These are phyloP conservation scores for Parafenestella ontariensis DNA, from an alignment of 2,329 filamentous ascomycete genomes.

Conservation along the genomic window DNA sequence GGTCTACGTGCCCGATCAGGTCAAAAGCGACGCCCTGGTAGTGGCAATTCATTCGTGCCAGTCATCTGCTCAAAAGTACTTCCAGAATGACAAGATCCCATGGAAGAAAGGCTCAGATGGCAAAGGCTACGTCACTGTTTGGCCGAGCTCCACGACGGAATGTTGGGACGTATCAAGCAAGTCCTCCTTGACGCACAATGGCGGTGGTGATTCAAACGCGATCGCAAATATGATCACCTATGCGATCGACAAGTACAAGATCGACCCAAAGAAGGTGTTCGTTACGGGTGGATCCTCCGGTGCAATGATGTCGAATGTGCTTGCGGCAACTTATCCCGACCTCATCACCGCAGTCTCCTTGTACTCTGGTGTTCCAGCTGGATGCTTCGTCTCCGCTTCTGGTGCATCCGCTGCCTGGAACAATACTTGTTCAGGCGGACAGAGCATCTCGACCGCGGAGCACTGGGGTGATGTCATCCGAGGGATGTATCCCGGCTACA, in stretches of 20 bases:
- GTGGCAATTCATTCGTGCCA: conserved; percentile 43
- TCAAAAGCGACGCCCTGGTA: conserved; percentile 37
- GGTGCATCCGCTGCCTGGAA: conserved; percentile 59
- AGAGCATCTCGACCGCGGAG: conserved; percentile 54
- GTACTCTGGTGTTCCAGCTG: conserved; percentile 62
- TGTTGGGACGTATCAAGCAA: conserved; percentile 68
- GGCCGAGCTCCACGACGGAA: conserved; percentile 39
- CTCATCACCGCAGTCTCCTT: conserved; percentile 60
- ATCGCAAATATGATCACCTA: conserved; percentile 68
- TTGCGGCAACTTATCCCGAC: conserved; percentile 61
- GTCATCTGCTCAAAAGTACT: conserved; percentile 38
- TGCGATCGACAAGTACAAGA: conserved; percentile 60
- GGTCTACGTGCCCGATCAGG: conserved; percentile 37
- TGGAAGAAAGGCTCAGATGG: conserved; percentile 40
- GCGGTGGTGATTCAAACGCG: conserved; percentile 63
- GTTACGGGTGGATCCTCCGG: conserved; percentile 63
- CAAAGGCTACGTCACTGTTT: conserved; percentile 41
- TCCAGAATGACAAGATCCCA: conserved; percentile 37
- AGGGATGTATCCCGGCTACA: conserved; percentile 60
- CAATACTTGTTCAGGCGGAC: conserved; percentile 58
- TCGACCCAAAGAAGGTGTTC: conserved; percentile 60
- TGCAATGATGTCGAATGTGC: conserved; percentile 52
- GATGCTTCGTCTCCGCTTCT: conserved; percentile 58
- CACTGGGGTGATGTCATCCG: conserved; percentile 59
- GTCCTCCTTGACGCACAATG: conserved; percentile 62